Conservation (phyloP, 1,284 basidiomycete genomes). For the Fomitopsis pinicola region DNA sequence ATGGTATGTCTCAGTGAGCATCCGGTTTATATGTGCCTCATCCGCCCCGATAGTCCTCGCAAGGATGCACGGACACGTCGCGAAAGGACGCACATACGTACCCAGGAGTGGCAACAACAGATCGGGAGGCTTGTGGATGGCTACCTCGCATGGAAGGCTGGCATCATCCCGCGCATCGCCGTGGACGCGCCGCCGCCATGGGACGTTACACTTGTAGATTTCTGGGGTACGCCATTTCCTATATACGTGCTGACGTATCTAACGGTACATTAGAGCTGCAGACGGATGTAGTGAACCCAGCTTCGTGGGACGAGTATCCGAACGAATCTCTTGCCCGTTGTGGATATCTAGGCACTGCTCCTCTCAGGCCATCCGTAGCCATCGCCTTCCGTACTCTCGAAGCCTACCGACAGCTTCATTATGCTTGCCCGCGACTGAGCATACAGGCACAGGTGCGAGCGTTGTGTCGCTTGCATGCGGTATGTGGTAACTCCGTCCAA, state of each 20-base stretch:
- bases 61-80: too few relatives aligned
- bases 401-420: slow-evolving; percentile 19
- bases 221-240: background rate
- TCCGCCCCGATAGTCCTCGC: too few relatives aligned
- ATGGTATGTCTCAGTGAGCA: too few relatives aligned
- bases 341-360: slow-evolving; percentile 14
- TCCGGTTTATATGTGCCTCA: too few relatives aligned
- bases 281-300: too few relatives aligned
- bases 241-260: too few relatives aligned
- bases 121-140: background rate
- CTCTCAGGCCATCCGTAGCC: slow-evolving; percentile 12
- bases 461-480: slow-evolving; percentile 17
- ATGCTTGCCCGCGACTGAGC: slow-evolving; percentile 20
- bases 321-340: slow-evolving; percentile 7
- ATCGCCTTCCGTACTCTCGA: slow-evolving; percentile 15
- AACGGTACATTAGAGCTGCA: too few relatives aligned
- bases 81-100: too few relatives aligned
- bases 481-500: background rate
- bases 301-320: background rate
- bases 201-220: background rate
- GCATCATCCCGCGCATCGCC: too few relatives aligned
- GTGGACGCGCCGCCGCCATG: too few relatives aligned
- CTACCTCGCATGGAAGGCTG: background rate
- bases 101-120: too few relatives aligned
- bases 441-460: slow-evolving; percentile 14